Evolutionary conservation across 2,329 filamentous ascomycete genomes (phyloP).

Genomic region (Curvularia sp.): DNA sequence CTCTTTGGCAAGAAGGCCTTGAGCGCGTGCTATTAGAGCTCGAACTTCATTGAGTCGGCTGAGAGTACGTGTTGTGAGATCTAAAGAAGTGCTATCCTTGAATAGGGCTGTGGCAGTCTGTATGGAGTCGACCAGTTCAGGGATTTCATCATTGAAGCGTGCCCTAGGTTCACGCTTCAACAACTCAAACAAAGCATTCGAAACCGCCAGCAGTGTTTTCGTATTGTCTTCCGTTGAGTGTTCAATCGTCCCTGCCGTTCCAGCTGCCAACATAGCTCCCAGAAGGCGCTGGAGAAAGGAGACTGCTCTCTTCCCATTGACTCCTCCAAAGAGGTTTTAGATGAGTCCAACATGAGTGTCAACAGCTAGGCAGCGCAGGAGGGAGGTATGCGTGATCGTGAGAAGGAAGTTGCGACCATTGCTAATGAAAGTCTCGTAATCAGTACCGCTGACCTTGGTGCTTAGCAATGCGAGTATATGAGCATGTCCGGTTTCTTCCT

Average conservation of each 20-base stretch:
- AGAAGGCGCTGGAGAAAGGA: constrained; percentile 41
- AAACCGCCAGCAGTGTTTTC: constrained; percentile 19
- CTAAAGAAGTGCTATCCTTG: background rate
- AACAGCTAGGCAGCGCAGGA: constrained; percentile 46
- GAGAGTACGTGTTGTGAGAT: background rate
- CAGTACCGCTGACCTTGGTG: constrained; percentile 6
- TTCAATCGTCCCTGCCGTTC: background rate
- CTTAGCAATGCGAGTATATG: constrained; percentile 40
- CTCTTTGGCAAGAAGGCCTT: constrained; percentile 22
- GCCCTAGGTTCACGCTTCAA: constrained; percentile 28
- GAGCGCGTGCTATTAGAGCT: constrained; percentile 26
- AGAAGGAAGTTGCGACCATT: constrained; percentile 27
- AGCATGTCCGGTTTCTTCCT: constrained; percentile 34
- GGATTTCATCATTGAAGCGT: constrained; percentile 31
- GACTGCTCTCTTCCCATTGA: constrained; percentile 39
- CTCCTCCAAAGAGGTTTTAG: constrained; percentile 48
- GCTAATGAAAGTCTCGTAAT: constrained; percentile 15
- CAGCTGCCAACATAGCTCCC: constrained; percentile 15
- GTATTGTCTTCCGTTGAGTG: background rate
- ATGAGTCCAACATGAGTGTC: constrained; percentile 46
- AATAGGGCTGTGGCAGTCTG: constrained; percentile 14
- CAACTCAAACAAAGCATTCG: constrained; percentile 27
- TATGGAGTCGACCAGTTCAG: constrained; percentile 15
- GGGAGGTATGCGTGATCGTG: constrained; percentile 43
- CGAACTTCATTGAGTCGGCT: constrained; percentile 20